Evolutionary conservation across 257 asterid genomes (phyloP), one percentile per base, ranked within the genome.

Genomic region (Solanum chiquidenum): DNA sequence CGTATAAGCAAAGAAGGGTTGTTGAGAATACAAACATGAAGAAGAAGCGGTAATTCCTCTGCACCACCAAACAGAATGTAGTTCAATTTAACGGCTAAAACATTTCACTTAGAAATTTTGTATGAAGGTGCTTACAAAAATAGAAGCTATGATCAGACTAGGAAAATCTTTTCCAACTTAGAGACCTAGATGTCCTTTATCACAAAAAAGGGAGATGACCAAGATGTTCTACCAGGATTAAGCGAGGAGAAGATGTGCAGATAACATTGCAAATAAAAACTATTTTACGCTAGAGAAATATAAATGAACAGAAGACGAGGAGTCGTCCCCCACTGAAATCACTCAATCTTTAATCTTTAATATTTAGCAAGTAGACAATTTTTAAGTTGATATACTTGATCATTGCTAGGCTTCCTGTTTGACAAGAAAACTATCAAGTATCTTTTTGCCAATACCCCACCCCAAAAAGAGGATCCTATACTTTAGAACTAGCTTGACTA

Each of bases 1-100:
- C 95, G 29, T 93, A 97, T 87, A 96, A 90, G 95, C 99, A 97
- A 77, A 97, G 99, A 83, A 96, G 93, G 62, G 98, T 94, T 66
- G 98, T 95, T 73, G 99, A 96, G 84, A 95, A 93, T 74, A 97
- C 98, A 38, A 97, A 97, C 89, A 90, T 93, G 88, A 97, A 97
- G 99, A 97, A 97, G 90, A 89, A 97, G 37, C 98, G 98, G 91
- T 97, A 97, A 93, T 97, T 97, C 68, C 99, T 93, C 99, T 97
- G 98, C 95, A 94, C 46, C 60, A 91, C 83, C 37, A 85, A 86
- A 88, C 58, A 84, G 49, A 49, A 87, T 58, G 44, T 25, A 77
- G 87, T 88, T 79, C 40, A 87, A 83, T 62, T 27, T 42, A 12
- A 64, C 9, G 33, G 58, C 37, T 11, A 35, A 52, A 35, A 33